Evolutionary conservation across 2,329 filamentous ascomycete genomes (phyloP).

Genomic region (Cladosporium sp.): DNA sequence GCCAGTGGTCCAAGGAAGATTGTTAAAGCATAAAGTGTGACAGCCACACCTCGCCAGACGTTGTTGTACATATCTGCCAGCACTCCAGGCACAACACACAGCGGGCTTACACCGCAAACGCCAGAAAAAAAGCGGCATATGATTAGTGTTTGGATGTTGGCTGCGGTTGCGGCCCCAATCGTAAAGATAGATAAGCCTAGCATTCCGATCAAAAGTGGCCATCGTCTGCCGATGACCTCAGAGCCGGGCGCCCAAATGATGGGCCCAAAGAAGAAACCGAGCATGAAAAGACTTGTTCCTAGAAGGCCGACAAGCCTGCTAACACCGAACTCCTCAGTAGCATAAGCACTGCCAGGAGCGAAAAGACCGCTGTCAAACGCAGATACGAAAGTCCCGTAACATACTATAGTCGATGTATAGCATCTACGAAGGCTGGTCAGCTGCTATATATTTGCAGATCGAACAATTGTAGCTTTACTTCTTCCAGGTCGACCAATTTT

Average conservation of each 20-base stretch:
- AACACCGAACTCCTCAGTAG: constrained; percentile 30
- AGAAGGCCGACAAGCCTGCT: constrained; percentile 41
- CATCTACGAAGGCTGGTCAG: constrained; percentile 24
- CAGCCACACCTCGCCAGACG: constrained; percentile 24
- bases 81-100: constrained; percentile 23
- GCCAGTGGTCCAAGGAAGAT: constrained; percentile 27
- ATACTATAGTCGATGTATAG: constrained; percentile 12
- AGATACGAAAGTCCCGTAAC: constrained; percentile 31
- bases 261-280: constrained; percentile 45
- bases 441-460: background rate
- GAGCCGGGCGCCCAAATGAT: constrained; percentile 36
- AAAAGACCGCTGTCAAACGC: constrained; percentile 36
- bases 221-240: constrained; percentile 25
- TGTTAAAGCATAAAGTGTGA: constrained; percentile 24
- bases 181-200: constrained; percentile 25
- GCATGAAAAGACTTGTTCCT: constrained; percentile 45
- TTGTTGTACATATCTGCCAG: constrained; percentile 22
- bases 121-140: constrained; percentile 45
- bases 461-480: constrained; percentile 47
- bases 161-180: constrained; percentile 36
- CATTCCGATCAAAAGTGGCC: constrained; percentile 17
- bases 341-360: constrained; percentile 28
- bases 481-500: constrained; percentile 71
- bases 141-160: constrained; percentile 43
- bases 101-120: constrained; percentile 21